Base-by-base conservation (phyloP, 2,329 filamentous ascomycete genomes). In the Elsinoe ampelina region DNA sequence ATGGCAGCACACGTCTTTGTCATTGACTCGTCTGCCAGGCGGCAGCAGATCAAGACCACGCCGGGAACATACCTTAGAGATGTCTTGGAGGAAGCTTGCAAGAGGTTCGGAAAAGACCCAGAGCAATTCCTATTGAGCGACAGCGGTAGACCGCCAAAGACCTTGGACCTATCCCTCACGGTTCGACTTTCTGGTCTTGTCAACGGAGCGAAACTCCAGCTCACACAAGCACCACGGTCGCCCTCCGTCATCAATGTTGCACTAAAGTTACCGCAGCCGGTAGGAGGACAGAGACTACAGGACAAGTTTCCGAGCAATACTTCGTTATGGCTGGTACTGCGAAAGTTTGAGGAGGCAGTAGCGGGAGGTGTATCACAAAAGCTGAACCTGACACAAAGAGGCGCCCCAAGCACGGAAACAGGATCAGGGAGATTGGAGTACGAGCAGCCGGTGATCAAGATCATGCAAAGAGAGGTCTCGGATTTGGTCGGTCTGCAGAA, bases 1-100 rank as follows among this genome's bases (percentile, higher is more conserved):
- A 95, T 95, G 89, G 83, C 89, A 62, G 86, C 90, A 55, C 87
- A 93, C 69, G 89, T 97, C 58, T 86, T 91, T 64, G 89, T 97
- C 55, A 84, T 95, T 62, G 85, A 92, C 69, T 83, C 86, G 38
- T 84, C 88, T 63, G 80, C 91, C 63, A 84, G 87, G 63, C 82
- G 89, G 64, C 81, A 84, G 52, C 87, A 82, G 41, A 78, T 98
- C 71, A 95, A 95, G 72, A 91, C 93, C 57, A 86, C 80, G 0
- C 89, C 90, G 0, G 80, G 80, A 57, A 95, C 85, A 61, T 86
- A 89, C 64, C 75, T 98, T 63, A 86, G 86, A 58, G 91, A 96
- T 67, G 81, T 98, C 1, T 78, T 95, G 15, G 82, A 89, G 60
- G 87, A 97, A 71, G 92, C 92, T 45, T 97, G 92, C 70, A 77